Conservation (phyloP, 352 stramenopile genomes). For the Pythium sukuiense region DNA sequence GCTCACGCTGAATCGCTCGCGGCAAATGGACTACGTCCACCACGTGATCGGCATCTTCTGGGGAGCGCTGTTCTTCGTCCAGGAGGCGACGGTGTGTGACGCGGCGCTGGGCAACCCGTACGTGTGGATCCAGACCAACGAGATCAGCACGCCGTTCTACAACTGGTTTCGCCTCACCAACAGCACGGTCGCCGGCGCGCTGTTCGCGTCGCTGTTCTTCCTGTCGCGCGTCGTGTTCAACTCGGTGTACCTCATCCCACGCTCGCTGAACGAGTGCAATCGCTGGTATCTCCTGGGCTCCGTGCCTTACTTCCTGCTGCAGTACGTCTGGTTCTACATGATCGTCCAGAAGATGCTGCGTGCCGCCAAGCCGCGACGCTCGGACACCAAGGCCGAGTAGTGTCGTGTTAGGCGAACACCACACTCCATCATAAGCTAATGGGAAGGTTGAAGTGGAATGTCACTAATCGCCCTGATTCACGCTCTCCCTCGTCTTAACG, state of each 20-base stretch:
- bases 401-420: slow-evolving; percentile 3
- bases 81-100: slow-evolving; percentile 56
- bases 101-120: slow-evolving; percentile 62
- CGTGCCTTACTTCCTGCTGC: slow-evolving; percentile 66
- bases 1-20: slow-evolving; percentile 38
- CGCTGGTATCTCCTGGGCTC: slow-evolving; percentile 51
- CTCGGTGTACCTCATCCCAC: slow-evolving; percentile 60
- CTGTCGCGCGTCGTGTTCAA: slow-evolving; percentile 72
- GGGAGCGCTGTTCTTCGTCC: slow-evolving; percentile 58
- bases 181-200: slow-evolving; percentile 45
- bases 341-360: slow-evolving; percentile 56
- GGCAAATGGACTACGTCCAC: slow-evolving; percentile 73
- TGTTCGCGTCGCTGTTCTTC: slow-evolving; percentile 70
- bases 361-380: slow-evolving; percentile 5
- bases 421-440: not conserved
- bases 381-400: slow-evolving; percentile 6
- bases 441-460: not conserved
- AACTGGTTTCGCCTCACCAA: slow-evolving; percentile 78
- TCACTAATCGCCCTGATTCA: not conserved
- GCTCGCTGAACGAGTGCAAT: slow-evolving; percentile 43
- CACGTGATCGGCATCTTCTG: slow-evolving; percentile 68
- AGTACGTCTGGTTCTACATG: slow-evolving; percentile 80
- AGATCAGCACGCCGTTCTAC: slow-evolving; percentile 81
- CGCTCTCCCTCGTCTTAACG: not conserved
- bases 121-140: slow-evolving; percentile 85